A percentile compares a stretch with the other conserved stretches of the same genome.
Conservation (phyloP, 23 red algal species). For the Gracilariopsis chorda region DNA sequence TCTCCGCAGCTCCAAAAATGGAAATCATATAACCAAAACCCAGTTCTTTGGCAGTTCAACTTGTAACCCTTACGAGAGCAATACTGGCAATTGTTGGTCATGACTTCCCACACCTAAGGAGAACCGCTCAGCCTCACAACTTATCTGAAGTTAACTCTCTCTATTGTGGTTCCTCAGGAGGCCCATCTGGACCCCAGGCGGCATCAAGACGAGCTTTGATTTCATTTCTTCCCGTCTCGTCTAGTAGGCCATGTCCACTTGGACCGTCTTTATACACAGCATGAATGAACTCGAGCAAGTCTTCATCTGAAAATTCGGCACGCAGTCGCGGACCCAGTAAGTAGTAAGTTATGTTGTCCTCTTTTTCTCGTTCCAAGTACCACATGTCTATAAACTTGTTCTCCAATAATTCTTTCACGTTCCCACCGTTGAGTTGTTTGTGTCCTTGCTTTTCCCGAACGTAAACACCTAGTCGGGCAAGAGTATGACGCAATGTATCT, state of each 20-base stretch:
- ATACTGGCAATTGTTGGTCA: too few species aligned
- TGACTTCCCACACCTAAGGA: too few species aligned
- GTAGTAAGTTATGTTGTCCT: constrained; percentile 32
- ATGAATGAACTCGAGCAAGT: constrained; percentile 48
- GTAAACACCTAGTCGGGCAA: constrained; percentile 18
- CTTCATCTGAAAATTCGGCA: constrained; percentile 39
- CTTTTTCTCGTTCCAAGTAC: constrained; percentile 58
- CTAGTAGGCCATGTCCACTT: constrained; percentile 1
- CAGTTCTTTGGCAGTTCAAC: too few species aligned
- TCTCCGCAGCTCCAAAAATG: too few species aligned
- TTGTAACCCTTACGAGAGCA: too few species aligned
- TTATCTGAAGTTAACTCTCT: too few species aligned
- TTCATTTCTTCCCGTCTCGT: constrained; percentile 31
- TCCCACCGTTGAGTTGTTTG: constrained; percentile 55
- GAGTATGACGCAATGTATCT: constrained; percentile 5
- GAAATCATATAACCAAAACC: too few species aligned
- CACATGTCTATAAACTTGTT: constrained; percentile 29
- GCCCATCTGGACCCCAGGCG: constrained; percentile 2
- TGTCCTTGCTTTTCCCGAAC: constrained; percentile 47
- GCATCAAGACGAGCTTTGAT: constrained; percentile 30
- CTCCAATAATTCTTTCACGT: constrained; percentile 55
- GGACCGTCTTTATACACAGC: constrained; percentile 35
- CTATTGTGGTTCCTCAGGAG: background rate
- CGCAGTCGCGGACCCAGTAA: constrained; percentile 44
- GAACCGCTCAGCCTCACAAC: too few species aligned